Conservation (phyloP, 179 eudicot species). For the Spinacia oleracea region DNA sequence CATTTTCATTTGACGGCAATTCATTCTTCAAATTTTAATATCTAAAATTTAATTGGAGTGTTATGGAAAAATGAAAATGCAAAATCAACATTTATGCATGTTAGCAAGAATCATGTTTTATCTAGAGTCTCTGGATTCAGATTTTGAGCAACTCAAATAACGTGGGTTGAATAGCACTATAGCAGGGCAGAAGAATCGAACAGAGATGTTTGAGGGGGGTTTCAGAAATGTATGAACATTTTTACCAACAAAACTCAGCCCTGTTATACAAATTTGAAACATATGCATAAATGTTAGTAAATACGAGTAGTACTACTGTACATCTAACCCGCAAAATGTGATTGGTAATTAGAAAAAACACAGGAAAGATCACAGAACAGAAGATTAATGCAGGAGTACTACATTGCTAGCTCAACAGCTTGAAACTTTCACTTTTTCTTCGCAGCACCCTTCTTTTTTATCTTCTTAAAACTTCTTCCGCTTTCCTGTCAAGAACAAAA, state of each 20-base stretch:
- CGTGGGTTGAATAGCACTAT: neutral
- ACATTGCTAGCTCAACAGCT: slow-evolving; percentile 16
- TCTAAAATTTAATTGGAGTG: no score
- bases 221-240: neutral
- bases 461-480: slow-evolving; percentile 48
- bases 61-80: no score
- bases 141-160: no score
- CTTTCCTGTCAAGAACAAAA: slow-evolving; percentile 52
- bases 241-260: neutral
- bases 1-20: no score
- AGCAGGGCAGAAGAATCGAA: neutral
- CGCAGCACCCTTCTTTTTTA: slow-evolving; percentile 39
- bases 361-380: neutral
- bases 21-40: no score
- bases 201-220: neutral
- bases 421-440: slow-evolving; percentile 32
- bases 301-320: no score
- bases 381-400: neutral
- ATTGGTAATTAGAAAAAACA: neutral
- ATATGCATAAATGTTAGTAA: neutral
- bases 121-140: no score
- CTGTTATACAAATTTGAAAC: neutral
- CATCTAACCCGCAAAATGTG: neutral
- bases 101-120: no score
- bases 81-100: no score